Conservation (phyloP, 148 eudicot species). For the Rhododendron ferrugineum region DNA sequence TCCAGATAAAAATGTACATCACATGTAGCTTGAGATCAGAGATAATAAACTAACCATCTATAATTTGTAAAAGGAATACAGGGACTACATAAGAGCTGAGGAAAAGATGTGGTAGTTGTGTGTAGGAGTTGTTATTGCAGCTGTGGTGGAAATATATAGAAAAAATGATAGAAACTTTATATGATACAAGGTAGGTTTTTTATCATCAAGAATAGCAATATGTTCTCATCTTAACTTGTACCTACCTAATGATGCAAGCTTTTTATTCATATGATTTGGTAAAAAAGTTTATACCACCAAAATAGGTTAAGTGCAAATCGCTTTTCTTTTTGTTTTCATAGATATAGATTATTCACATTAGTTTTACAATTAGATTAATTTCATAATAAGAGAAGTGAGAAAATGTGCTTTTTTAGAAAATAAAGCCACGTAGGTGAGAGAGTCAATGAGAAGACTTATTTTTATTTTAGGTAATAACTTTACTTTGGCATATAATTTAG, state of each 20-base stretch:
- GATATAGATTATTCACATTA: neutral
- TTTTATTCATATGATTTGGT: neutral
- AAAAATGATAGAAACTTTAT: neutral
- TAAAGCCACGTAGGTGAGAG: neutral
- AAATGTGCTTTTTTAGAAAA: neutral
- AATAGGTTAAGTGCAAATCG: neutral
- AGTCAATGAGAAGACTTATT: neutral
- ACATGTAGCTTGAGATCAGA: neutral
- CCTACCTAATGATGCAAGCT: neutral
- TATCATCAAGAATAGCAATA: neutral
- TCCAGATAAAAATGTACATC: neutral
- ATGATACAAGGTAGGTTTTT: neutral
- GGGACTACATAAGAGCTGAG: neutral
- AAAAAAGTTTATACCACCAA: neutral
- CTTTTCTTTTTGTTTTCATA: neutral
- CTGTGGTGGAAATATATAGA: too few species aligned
- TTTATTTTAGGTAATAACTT: neutral
- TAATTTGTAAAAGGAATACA: neutral
- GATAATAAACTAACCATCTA: neutral
- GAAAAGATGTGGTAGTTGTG: neutral
- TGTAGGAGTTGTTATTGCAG: neutral
- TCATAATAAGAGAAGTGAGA: neutral
- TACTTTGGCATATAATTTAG: neutral
- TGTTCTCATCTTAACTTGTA: neutral
- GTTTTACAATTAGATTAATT: neutral